Evolutionary conservation across 176 grass and related monocot genomes (phyloP).

Genomic region (Eremochloa ophiuroides): DNA sequence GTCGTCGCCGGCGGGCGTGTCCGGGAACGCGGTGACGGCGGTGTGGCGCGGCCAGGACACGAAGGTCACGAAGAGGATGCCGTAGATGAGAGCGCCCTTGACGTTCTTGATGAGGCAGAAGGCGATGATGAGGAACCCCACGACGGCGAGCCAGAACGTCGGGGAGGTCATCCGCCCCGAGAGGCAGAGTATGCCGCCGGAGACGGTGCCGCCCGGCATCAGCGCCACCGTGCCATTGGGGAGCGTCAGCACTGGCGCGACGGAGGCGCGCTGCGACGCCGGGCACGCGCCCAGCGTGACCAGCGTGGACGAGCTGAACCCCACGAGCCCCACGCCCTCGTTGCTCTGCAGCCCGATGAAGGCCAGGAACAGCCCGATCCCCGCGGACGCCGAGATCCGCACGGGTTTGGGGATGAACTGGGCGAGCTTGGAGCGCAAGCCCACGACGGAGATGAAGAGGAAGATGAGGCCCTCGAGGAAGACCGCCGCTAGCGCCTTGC

Average conservation of each 20-base stretch:
- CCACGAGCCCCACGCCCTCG: slow-evolving; percentile 60
- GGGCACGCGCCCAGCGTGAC: slow-evolving; percentile 75
- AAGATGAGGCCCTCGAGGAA: slow-evolving; percentile 80
- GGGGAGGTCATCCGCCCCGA: slow-evolving; percentile 62
- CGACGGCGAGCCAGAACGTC: slow-evolving; percentile 75
- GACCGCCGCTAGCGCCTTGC: slow-evolving; percentile 66
- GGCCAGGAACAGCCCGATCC: slow-evolving; percentile 63
- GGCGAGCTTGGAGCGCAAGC: slow-evolving; percentile 51
- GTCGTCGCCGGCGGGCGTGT: slow-evolving; percentile 56
- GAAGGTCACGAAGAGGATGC: slow-evolving; percentile 74
- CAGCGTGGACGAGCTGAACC: slow-evolving; percentile 62
- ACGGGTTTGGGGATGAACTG: slow-evolving; percentile 61
- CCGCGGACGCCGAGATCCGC: slow-evolving; percentile 57
- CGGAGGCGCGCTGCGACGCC: slow-evolving; percentile 43
- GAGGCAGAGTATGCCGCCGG: slow-evolving; percentile 56
- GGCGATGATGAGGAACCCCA: slow-evolving; percentile 69
- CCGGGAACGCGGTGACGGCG: slow-evolving; percentile 56
- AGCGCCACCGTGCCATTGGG: slow-evolving; percentile 63
- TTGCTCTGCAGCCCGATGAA: slow-evolving; percentile 69
- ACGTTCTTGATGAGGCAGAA: slow-evolving; percentile 71
- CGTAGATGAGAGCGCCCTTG: slow-evolving; percentile 78
- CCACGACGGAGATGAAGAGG: slow-evolving; percentile 49
- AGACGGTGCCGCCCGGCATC: slow-evolving; percentile 52
- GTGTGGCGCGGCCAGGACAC: slow-evolving; percentile 74
- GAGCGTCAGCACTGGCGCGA: slow-evolving; percentile 57